A percentile compares a stretch with the other conserved stretches of the same genome.
Evolutionary conservation across 2,329 filamentous ascomycete species (phyloP).

Genomic region (Apiospora sp.): DNA sequence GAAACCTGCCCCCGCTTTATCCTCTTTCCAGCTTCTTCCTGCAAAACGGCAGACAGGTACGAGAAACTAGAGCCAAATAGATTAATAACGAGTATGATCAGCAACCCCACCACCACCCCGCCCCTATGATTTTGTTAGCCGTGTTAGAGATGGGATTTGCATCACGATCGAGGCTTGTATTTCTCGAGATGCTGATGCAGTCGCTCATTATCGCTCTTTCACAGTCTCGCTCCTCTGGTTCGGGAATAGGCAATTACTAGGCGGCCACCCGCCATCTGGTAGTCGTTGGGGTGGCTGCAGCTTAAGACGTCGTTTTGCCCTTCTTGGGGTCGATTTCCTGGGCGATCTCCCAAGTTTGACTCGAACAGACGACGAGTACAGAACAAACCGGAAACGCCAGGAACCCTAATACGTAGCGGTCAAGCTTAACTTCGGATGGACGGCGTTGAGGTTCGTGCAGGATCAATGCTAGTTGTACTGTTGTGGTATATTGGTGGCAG

Average conservation of each 20-base stretch:
- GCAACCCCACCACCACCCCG: conserved; percentile 19
- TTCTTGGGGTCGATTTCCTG: background rate
- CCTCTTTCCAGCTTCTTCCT: background rate
- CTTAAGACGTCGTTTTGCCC: background rate
- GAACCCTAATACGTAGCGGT: conserved; percentile 9
- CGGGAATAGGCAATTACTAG: background rate
- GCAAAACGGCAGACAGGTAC: conserved; percentile 9
- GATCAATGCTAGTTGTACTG: background rate
- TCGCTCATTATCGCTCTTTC: background rate
- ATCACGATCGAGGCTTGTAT: conserved; percentile 9
- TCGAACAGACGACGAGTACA: background rate
- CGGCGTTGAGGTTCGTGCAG: background rate
- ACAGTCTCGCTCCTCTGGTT: background rate
- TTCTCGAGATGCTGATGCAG: background rate
- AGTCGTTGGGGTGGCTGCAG: background rate
- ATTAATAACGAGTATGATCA: conserved; percentile 13
- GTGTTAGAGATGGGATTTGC: background rate
- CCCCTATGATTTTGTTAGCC: conserved; percentile 5
- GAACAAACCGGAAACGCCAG: conserved; percentile 9
- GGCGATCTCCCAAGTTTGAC: background rate
- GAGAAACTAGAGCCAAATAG: background rate
- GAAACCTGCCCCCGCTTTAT: conserved; percentile 4
- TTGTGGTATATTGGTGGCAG: background rate
- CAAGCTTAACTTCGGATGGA: conserved; percentile 9
- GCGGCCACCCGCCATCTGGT: background rate